Base-by-base conservation (phyloP, 768 basidiomycete genomes). In the Mycena pura region DNA sequence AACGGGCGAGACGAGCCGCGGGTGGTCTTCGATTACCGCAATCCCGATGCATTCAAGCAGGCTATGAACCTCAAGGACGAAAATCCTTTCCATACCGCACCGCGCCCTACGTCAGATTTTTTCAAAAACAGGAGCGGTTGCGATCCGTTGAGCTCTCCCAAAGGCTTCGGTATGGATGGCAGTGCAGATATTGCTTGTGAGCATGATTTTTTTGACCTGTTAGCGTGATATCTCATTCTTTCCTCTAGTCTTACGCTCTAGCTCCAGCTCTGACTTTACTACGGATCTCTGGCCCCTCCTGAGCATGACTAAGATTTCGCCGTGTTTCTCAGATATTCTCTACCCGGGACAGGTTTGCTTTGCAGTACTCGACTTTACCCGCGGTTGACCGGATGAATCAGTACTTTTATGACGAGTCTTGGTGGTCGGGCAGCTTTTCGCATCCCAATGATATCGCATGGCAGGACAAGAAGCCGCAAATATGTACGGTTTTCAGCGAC, bases 311-410 rank as follows among this genome's bases (percentile, higher is more conserved):
- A 66, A 66, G 17, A 57, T 66, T 13, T 43, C 52, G 4, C 66
- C 66, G 1, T 67, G 66, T 38, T 67, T 67, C 52, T 64, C 66
- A n/a, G 66, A 67, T 24, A 67, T 67, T n/a, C 52, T 67, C 17
- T 63, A 62, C 27, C 66, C 66, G 0, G 64, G 64, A 21, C 64
- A 53, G 51, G 62, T 63, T 29, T n/a, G 50, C 54, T 3, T 19
- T 36, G 15, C 27, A 8, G 13, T 27, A 4, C 3, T 22, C n/a
- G 17, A 27, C 31, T 3, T 29, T 15, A 7, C 25, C 36, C 3
- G 3, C 13, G n/a, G 19, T 24, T 25, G 7, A 51, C 34, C 24
- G 43, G 17, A 9, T 31, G 11, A 1, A 19, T 3, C 43, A 64
- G 63, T 67, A 64, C 45, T 62, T 38, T 25, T 67, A 66, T 22